phyloP scores from a whole-genome alignment of 176 grass and related monocot species.

The Triticum timopheevii region DNA sequence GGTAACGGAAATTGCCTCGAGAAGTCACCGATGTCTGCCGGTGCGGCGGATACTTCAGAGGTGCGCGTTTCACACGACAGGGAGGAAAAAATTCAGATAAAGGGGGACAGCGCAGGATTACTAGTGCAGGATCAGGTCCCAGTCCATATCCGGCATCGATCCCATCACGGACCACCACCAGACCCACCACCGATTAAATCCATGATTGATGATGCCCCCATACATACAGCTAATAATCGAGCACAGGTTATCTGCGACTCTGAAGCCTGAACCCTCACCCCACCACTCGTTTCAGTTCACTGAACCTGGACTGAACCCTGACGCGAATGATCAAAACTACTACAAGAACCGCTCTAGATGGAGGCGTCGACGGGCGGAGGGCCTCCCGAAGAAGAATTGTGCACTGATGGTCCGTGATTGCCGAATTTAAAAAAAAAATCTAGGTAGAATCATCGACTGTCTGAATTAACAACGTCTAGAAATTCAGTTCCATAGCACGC shows the following conservation, averaged over 20 bases:
- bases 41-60: not conserved
- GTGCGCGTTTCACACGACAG: constrained; percentile 6
- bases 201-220: not conserved
- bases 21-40: not conserved
- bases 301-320: constrained; percentile 1
- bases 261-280: not conserved
- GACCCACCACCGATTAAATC: not conserved
- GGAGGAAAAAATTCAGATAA: not conserved
- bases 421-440: not conserved
- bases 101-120: not conserved
- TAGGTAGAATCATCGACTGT: not conserved
- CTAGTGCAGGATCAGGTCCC: not conserved
- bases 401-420: not conserved
- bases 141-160: not conserved
- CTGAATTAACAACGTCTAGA: not conserved
- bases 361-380: not conserved
- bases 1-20: not conserved
- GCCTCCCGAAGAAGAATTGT: not conserved
- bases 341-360: not conserved
- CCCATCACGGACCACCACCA: constrained; percentile 14
- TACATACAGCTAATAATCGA: not conserved
- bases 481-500: not conserved
- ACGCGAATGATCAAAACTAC: not conserved
- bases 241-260: not conserved
- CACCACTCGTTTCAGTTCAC: not conserved